Evolutionary conservation across 495 filamentous ascomycete species (phyloP).

Genomic region (Lindgomyces ingoldianus): DNA sequence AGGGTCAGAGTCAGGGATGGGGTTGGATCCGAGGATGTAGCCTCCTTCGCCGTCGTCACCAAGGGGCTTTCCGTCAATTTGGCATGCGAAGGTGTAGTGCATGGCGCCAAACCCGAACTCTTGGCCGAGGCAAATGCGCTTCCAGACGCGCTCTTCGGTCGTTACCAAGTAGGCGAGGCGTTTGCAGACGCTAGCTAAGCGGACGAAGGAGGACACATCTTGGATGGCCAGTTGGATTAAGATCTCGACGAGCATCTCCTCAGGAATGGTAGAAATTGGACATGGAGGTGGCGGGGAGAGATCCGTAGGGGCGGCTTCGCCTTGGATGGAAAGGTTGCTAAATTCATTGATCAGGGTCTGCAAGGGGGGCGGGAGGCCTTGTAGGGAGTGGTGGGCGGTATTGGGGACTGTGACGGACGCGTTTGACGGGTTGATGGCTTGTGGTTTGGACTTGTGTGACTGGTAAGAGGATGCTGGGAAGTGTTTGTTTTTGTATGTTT

Average conservation of each 20-base stretch:
- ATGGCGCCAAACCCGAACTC: slow-evolving; percentile 81
- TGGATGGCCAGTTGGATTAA: slow-evolving; percentile 66
- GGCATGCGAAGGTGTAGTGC: slow-evolving; percentile 75
- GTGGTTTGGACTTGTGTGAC: slow-evolving; percentile 46
- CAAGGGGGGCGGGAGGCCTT: slow-evolving; percentile 55
- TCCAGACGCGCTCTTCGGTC: slow-evolving; percentile 90
- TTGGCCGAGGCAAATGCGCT: slow-evolving; percentile 64
- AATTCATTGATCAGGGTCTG: slow-evolving; percentile 77
- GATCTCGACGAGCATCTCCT: slow-evolving; percentile 79
- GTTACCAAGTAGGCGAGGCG: slow-evolving; percentile 79
- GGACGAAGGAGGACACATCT: slow-evolving; percentile 78
- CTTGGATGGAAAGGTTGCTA: slow-evolving; percentile 63
- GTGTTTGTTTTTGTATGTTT: slow-evolving; percentile 85
- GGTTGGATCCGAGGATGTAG: slow-evolving; percentile 14
- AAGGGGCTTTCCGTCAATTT: slow-evolving; percentile 48
- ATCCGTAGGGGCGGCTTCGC: slow-evolving; percentile 60
- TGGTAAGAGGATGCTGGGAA: slow-evolving; percentile 65
- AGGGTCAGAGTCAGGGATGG: background rate
- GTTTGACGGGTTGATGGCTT: slow-evolving; percentile 55
- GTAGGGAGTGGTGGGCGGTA: slow-evolving; percentile 59
- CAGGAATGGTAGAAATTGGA: slow-evolving; percentile 73
- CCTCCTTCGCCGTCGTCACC: slow-evolving; percentile 35
- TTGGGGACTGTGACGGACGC: slow-evolving; percentile 56
- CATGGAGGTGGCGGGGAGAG: slow-evolving; percentile 69
- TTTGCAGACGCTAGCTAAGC: slow-evolving; percentile 83